phyloP scores from a whole-genome alignment of 2,329 filamentous ascomycete genomes.

The Ascochyta fabae region DNA sequence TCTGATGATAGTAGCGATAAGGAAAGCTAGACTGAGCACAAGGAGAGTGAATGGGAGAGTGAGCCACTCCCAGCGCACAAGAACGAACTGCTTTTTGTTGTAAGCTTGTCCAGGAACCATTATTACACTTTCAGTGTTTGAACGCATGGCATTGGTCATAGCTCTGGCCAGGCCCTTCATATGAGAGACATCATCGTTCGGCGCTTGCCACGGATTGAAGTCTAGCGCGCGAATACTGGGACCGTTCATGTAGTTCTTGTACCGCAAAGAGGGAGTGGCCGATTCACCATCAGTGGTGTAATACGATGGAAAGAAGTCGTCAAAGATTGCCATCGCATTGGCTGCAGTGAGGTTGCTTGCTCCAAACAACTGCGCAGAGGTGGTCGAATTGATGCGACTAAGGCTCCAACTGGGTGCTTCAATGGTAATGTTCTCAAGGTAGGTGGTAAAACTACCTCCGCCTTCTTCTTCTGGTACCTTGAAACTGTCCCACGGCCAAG shows the following conservation, averaged over 20 bases:
- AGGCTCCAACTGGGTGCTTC: too few relatives aligned
- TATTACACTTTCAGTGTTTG: too few relatives aligned
- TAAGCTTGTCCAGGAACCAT: too few relatives aligned
- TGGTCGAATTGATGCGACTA: background rate
- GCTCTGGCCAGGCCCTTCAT: too few relatives aligned
- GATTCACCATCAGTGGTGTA: background rate
- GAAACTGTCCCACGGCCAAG: background rate
- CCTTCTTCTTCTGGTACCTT: too few relatives aligned
- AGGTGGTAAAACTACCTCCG: too few relatives aligned
- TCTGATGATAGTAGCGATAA: constrained; percentile 35
- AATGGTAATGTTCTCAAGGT: too few relatives aligned
- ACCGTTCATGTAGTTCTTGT: background rate
- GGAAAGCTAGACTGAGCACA: constrained; percentile 27
- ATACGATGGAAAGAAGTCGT: constrained; percentile 20
- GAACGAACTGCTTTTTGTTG: too few relatives aligned
- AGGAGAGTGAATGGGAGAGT: constrained; percentile 35
- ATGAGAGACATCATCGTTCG: too few relatives aligned
- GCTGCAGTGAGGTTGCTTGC: background rate
- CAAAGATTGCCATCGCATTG: constrained; percentile 2
- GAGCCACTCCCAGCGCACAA: constrained; percentile 42
- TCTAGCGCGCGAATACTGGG: background rate
- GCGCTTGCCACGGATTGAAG: too few relatives aligned
- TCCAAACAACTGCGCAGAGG: background rate
- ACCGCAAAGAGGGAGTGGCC: too few relatives aligned
- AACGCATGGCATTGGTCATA: too few relatives aligned